Evolutionary conservation across 495 filamentous ascomycete genomes (phyloP).

Genomic region (Cercophora newfieldiana): DNA sequence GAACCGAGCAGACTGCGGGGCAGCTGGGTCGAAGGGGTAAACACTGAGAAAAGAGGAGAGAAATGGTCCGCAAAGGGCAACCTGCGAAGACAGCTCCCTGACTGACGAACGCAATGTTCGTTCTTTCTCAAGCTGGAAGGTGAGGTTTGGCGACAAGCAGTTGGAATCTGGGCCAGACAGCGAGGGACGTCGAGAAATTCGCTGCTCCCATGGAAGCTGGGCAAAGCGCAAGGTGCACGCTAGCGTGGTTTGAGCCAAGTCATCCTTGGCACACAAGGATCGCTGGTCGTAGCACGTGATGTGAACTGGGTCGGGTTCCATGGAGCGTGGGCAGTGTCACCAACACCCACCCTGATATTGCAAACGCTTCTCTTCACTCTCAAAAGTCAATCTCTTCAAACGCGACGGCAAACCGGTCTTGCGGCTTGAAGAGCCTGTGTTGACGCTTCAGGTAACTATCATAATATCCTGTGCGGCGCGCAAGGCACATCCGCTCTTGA

Average conservation of each 20-base stretch:
- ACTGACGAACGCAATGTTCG: constrained; percentile 16
- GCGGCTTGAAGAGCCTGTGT: no score
- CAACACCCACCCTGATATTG: not conserved
- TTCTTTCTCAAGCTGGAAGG: constrained; percentile 14
- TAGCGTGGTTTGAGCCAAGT: constrained; percentile 12
- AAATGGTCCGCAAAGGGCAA: constrained; percentile 3
- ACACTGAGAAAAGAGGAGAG: not conserved
- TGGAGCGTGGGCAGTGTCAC: not conserved
- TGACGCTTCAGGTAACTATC: no score
- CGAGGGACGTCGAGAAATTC: constrained; percentile 14
- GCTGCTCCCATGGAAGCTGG: not conserved
- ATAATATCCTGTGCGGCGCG: no score
- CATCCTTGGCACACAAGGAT: constrained; percentile 8
- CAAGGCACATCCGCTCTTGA: no score
- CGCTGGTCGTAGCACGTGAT: constrained; percentile 1
- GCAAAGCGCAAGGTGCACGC: not conserved
- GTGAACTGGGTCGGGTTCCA: not conserved
- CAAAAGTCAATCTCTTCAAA: no score
- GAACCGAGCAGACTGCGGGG: not conserved
- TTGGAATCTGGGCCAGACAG: constrained; percentile 13
- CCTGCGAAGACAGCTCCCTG: constrained; percentile 11
- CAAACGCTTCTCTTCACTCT: no score
- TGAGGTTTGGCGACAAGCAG: constrained; percentile 10
- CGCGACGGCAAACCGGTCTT: not conserved
- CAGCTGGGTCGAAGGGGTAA: not conserved